phyloP scores from a whole-genome alignment of 2,329 filamentous ascomycete genomes.

The Exophiala calicioides region DNA sequence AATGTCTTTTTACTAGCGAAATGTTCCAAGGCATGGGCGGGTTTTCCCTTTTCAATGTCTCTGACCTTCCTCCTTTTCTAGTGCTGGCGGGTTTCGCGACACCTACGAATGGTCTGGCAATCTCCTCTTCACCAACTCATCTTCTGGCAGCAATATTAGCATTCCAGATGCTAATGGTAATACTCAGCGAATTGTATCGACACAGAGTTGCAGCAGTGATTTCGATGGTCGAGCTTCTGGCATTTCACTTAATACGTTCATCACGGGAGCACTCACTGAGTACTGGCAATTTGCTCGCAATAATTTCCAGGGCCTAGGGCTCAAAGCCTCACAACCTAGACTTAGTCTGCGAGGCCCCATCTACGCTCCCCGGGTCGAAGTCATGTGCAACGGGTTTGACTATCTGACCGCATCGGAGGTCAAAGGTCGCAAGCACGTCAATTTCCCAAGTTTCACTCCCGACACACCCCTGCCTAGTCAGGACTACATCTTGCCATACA shows the following conservation, averaged over 20 bases:
- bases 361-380: constrained; percentile 22
- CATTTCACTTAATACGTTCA: constrained; percentile 20
- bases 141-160: constrained; percentile 18
- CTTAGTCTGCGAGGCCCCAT: constrained; percentile 14
- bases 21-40: no score
- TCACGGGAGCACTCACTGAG: constrained; percentile 15
- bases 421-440: constrained; percentile 11
- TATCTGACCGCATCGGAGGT: constrained; percentile 15
- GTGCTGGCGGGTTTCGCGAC: constrained; percentile 12
- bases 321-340: constrained; percentile 13
- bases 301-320: constrained; percentile 21
- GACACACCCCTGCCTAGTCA: constrained; percentile 11
- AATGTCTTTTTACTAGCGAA: no score
- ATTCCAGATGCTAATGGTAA: constrained; percentile 20
- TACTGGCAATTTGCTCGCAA: constrained; percentile 21
- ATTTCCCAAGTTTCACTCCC: constrained; percentile 22
- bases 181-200: constrained; percentile 19
- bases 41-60: no score
- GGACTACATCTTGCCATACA: constrained; percentile 20
- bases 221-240: constrained; percentile 24
- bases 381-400: constrained; percentile 18
- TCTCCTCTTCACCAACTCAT: constrained; percentile 19
- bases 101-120: constrained; percentile 21
- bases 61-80: no score
- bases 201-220: constrained; percentile 17